These are phyloP conservation scores for Geopyxis carbonaria DNA, from an alignment of 495 filamentous ascomycete genomes.

Conservation along the genomic window DNA sequence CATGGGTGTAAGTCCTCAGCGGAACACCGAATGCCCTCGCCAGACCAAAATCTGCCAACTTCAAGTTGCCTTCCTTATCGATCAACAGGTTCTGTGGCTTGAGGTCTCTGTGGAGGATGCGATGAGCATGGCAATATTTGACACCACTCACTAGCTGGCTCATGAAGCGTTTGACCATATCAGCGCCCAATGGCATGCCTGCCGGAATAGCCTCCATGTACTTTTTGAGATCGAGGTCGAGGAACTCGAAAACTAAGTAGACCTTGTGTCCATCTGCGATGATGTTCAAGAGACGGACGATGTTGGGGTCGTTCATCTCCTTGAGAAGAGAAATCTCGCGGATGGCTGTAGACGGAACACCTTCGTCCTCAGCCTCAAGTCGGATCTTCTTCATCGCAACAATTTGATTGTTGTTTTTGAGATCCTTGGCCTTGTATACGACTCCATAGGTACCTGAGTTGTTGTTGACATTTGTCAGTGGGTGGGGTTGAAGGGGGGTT, in stretches of 20 bases:
- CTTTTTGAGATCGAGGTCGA: conserved; percentile 89
- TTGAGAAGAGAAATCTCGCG: conserved; percentile 80
- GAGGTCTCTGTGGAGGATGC: conserved; percentile 84
- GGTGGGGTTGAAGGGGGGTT: conserved; percentile 2
- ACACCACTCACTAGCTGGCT: conserved; percentile 80
- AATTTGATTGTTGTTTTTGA: conserved; percentile 57
- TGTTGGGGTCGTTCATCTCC: conserved; percentile 92
- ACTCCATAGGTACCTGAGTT: conserved; percentile 71
- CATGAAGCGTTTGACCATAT: conserved; percentile 97
- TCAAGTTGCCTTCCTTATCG: conserved; percentile 84
- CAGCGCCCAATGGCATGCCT: conserved; percentile 66
- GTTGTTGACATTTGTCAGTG: background rate
- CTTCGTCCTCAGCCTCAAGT: conserved; percentile 92
- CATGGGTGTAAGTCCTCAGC: conserved; percentile 91
- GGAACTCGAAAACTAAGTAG: conserved; percentile 86
- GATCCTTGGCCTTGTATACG: conserved; percentile 80
- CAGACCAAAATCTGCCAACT: conserved; percentile 93
- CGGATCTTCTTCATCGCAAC: conserved; percentile 98
- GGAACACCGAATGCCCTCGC: conserved; percentile 94
- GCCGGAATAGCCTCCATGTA: conserved; percentile 97
- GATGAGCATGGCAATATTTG: conserved; percentile 88
- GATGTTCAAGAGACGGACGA: conserved; percentile 82
- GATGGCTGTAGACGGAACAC: conserved; percentile 89
- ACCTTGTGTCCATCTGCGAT: conserved; percentile 94
- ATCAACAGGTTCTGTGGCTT: conserved; percentile 98